Conservation (phyloP, 2,329 filamentous ascomycete species). For the Eurotiales sp. region DNA sequence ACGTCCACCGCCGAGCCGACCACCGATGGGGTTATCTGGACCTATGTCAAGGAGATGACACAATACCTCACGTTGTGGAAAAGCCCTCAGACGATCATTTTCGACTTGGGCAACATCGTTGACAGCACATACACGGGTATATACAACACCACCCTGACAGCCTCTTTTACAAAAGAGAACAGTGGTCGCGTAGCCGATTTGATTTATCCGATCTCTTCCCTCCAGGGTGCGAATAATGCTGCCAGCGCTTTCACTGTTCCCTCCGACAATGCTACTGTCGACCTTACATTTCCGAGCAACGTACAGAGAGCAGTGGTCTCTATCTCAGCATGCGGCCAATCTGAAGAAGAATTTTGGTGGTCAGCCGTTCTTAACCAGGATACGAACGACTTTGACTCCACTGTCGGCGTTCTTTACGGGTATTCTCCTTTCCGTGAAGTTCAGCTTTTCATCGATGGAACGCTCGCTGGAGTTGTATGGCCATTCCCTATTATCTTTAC, state of each 20-base stretch:
- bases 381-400: slow-evolving; percentile 55
- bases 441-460: slow-evolving; percentile 69
- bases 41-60: slow-evolving; percentile 75
- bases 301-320: slow-evolving; percentile 67
- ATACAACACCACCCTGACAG: slow-evolving; percentile 71
- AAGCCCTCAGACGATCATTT: slow-evolving; percentile 67
- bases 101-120: slow-evolving; percentile 73
- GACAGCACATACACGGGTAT: slow-evolving; percentile 67
- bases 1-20: slow-evolving; percentile 81
- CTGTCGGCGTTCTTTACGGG: slow-evolving; percentile 58
- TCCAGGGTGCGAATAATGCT: slow-evolving; percentile 37
- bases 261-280: slow-evolving; percentile 56
- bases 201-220: slow-evolving; percentile 59
- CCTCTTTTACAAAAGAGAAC: slow-evolving; percentile 61
- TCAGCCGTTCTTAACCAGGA: slow-evolving; percentile 66
- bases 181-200: slow-evolving; percentile 52
- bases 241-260: slow-evolving; percentile 68
- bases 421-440: slow-evolving; percentile 74
- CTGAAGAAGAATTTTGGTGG: slow-evolving; percentile 82
- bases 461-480: slow-evolving; percentile 71
- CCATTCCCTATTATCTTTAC: slow-evolving; percentile 81
- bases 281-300: slow-evolving; percentile 62
- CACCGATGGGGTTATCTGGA: slow-evolving; percentile 66
- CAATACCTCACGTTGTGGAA: slow-evolving; percentile 67
- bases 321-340: slow-evolving; percentile 73